Conservation (phyloP, 2,329 filamentous ascomycete genomes). For the Zasmidium cellare region DNA sequence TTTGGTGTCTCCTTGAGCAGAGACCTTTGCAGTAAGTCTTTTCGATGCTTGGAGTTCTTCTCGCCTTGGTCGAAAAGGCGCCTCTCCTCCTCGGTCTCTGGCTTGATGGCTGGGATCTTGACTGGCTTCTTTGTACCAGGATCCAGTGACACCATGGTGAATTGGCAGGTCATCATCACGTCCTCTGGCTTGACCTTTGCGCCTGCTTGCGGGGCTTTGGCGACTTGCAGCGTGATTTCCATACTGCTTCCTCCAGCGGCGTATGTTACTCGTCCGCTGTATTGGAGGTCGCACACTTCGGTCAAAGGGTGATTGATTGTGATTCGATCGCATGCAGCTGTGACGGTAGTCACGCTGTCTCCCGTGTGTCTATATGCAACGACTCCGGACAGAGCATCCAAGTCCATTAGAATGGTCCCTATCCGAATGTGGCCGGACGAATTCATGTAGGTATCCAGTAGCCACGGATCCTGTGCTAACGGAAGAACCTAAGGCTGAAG, state of each 20-base stretch:
- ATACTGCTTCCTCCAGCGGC: constrained; percentile 72
- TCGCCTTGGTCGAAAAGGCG: constrained; percentile 63
- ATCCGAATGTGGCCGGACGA: constrained; percentile 72
- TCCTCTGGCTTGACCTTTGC: constrained; percentile 59
- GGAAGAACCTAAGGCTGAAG: constrained; percentile 58
- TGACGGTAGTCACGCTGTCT: constrained; percentile 63
- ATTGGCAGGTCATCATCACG: constrained; percentile 69
- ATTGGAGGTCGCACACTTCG: constrained; percentile 76
- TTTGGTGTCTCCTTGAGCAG: constrained; percentile 68
- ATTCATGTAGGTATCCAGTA: constrained; percentile 77
- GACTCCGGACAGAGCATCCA: constrained; percentile 74
- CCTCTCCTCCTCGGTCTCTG: constrained; percentile 66
- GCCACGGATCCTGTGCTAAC: constrained; percentile 71
- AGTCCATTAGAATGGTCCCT: constrained; percentile 75
- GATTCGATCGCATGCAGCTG: constrained; percentile 64
- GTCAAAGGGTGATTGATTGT: constrained; percentile 69
- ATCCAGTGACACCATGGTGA: constrained; percentile 76
- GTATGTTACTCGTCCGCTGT: constrained; percentile 69
- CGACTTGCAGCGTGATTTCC: constrained; percentile 73
- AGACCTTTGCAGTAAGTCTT: constrained; percentile 59
- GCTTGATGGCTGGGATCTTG: constrained; percentile 59
- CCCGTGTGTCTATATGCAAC: constrained; percentile 74
- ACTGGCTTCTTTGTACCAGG: constrained; percentile 66
- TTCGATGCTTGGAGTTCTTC: constrained; percentile 66
- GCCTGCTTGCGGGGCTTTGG: constrained; percentile 63